Conservation (phyloP, 1,139 yeast species). For the Meyerozyma smithsonii region DNA sequence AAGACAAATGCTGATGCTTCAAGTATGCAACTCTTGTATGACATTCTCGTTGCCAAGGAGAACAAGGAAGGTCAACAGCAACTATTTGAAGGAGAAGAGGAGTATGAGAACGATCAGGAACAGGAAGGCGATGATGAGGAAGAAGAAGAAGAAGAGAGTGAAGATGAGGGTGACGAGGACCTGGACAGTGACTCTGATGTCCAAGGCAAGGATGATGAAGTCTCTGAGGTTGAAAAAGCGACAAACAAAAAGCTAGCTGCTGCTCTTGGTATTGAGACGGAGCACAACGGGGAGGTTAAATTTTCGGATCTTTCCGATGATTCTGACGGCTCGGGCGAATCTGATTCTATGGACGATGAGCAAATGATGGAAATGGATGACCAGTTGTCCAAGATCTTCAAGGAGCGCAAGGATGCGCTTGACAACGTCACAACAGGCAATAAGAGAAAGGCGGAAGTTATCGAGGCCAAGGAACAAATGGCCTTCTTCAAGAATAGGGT, state of each 20-base stretch:
- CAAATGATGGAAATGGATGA: constrained; percentile 95
- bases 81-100: constrained; percentile 65
- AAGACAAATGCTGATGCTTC: constrained; percentile 20
- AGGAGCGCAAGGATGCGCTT: constrained; percentile 68
- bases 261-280: constrained; percentile 68
- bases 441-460: constrained; percentile 63
- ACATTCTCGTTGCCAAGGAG: constrained; percentile 70
- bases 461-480: constrained; percentile 76
- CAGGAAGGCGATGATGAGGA: constrained; percentile 21
- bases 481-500: constrained; percentile 74
- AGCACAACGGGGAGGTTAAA: constrained; percentile 41
- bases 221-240: constrained; percentile 58
- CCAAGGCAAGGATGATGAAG: constrained; percentile 15
- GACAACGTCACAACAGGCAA: constrained; percentile 50
- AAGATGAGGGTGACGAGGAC: constrained; percentile 18
- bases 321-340: constrained; percentile 46
- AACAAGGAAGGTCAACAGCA: constrained; percentile 76
- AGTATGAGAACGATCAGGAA: constrained; percentile 31
- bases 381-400: constrained; percentile 77
- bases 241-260: constrained; percentile 71
- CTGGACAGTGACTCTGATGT: constrained; percentile 13
- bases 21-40: constrained; percentile 56
- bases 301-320: constrained; percentile 37
- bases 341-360: constrained; percentile 91
- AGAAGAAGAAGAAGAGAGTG: constrained; percentile 23